Percentiles rank a stretch among this genome's conserved stretches.
Evolutionary conservation across 345 rosid species (phyloP).

Genomic region (Alliaria petiolata): DNA sequence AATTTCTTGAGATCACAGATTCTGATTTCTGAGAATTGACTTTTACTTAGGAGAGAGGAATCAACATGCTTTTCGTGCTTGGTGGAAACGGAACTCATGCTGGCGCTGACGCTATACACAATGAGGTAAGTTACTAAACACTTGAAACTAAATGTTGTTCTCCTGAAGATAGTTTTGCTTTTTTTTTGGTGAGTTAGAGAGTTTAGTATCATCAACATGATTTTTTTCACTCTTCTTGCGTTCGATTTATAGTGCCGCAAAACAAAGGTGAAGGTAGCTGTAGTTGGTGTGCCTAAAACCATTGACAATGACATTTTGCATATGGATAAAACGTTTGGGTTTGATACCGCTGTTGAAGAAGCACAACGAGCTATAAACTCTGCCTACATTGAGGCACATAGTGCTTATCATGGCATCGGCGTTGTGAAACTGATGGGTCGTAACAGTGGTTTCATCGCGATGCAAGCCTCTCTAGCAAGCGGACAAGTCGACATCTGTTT

Average conservation of each 20-base stretch:
- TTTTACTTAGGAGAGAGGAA: slow-evolving; percentile 72
- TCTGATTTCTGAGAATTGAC: background rate
- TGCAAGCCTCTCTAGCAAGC: slow-evolving; percentile 97
- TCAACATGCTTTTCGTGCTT: slow-evolving; percentile 97
- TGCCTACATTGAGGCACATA: slow-evolving; percentile 98
- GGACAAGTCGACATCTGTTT: slow-evolving; percentile 96
- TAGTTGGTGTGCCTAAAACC: slow-evolving; percentile 98
- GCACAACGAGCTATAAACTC: slow-evolving; percentile 98
- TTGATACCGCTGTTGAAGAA: slow-evolving; percentile 98
- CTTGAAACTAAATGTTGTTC: background rate
- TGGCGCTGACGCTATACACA: slow-evolving; percentile 93
- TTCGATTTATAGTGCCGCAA: slow-evolving; percentile 57
- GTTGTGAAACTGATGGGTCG: slow-evolving; percentile 99
- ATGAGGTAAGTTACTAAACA: slow-evolving; percentile 54
- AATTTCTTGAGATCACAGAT: background rate
- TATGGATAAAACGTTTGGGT: slow-evolving; percentile 98
- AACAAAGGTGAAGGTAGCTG: slow-evolving; percentile 70
- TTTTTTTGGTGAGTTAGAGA: background rate
- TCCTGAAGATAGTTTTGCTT: background rate
- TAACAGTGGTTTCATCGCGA: slow-evolving; percentile 93
- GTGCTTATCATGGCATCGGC: slow-evolving; percentile 97
- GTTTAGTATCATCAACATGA: background rate
- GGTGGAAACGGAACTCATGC: slow-evolving; percentile 99
- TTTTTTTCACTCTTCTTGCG: background rate
- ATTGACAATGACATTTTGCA: slow-evolving; percentile 92